Base-by-base conservation (phyloP, 2,329 filamentous ascomycete genomes). In the Aspergillus versicolor region DNA sequence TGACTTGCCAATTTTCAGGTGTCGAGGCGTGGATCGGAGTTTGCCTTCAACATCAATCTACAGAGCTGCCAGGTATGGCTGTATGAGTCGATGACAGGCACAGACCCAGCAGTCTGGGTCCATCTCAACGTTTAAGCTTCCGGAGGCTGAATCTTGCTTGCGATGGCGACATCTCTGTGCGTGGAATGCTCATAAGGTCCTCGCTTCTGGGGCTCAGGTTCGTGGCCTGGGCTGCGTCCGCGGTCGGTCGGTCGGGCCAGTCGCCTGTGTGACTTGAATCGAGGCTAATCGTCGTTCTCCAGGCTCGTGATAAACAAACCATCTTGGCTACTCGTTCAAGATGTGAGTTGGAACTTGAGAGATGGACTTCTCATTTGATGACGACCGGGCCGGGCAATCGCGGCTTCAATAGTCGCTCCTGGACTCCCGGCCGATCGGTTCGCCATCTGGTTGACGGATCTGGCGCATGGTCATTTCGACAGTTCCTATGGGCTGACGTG, bases 101-200 rank as follows among this genome's bases (percentile, higher is more conserved):
- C 2, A 42, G 27, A 43, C 49, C 49, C 49, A 32, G 30, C 27
- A 27, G 9, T 43, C 30, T 52, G 49, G 49, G 27, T 30, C 27
- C 27, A 22, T 52, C 49, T 21, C 21, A 19, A 13, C 37, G 12
- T 30, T 52, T 42, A 52, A 52, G 49, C 49, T 52, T 43, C 49
- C 8, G n/a, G 49, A 43, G 49, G 49, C 49, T 52, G 38, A 52
- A 21, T 27, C 19, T 34, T 43, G 38, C 19, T 34, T 43, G 38
- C 5, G 40, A 52, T 52, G 22, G 49, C 49, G 49, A 43, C 34
- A 43, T 52, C 21, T 21, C 49, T 30, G 49, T 22, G 38, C n/a
- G 49, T 52, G 49, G 38, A 42, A 40, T 52, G 49, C 49, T 52
- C 49, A 42, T 43, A 30, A 43, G 49, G 49, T 52, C 21, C 49